Base-by-base conservation (phyloP, 768 basidiomycete genomes). In the Suillus ampliporus region DNA sequence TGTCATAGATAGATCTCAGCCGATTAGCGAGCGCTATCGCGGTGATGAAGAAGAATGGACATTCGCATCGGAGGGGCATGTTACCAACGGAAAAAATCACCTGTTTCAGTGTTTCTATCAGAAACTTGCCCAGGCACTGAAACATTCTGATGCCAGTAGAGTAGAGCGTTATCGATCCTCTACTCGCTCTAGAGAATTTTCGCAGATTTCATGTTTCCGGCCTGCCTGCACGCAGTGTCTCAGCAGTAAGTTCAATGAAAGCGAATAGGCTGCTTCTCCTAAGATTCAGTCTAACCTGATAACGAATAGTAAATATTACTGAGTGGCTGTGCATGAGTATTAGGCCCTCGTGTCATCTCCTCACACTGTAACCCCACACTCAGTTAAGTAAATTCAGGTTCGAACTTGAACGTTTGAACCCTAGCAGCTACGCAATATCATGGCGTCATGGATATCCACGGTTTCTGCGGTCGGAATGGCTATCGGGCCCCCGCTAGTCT, bases 401-500 rank as follows among this genome's bases (percentile, higher is more conserved):
- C 46, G 46, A 23, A 8, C 21, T 23, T 23, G 46, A 41, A 43
- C n/a, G 43, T 15, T n/a, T n/a, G n/a, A n/a, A 31, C 9, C 43
- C 21, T 21, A 21, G n/a, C 34, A 21, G 14, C 23, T 44, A 21
- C 8, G 21, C 10, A 61, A 81, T 83, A 77, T 67, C 79, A 57
- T 75, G 54, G 54, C 83, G 46, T 72, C 82, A 68, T 94, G 91
- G 92, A 61, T 93, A n/a, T 85, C 89, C 17, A 85, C 81, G 13
- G 65, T 80, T 9, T 89, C 90, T 13, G 91, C 91, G 14, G 71
- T 90, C 48, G 91, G 90, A 41, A 94, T 94, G 92, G 93, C 92
- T 28, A 78, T 94, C 21, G 92, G 89, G 8, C 91, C 92, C 26
- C 91, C 93, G 17, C 80, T 95, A 61, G 92, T 94, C 14, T 95